These are phyloP conservation scores for Suhomyces guaymorum DNA, from an alignment of 1,139 yeast species.

Conservation along the genomic window DNA sequence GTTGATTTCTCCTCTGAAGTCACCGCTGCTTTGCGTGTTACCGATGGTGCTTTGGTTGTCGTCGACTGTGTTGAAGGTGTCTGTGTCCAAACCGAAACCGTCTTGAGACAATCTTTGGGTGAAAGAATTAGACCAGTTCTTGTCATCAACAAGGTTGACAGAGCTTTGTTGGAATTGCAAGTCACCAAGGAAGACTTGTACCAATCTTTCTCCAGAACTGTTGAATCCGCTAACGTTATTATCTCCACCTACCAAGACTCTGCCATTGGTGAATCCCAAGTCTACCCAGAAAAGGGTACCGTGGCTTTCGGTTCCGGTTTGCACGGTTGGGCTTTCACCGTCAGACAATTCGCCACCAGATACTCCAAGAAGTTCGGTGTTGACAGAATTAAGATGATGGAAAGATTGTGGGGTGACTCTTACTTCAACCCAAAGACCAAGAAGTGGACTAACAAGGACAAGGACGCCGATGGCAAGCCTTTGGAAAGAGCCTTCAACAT, in stretches of 20 bases:
- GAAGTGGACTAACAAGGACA: slow-evolving; percentile 98
- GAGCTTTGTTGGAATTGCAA: slow-evolving; percentile 99
- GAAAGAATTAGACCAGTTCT: slow-evolving; percentile 99
- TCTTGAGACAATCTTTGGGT: slow-evolving; percentile 98
- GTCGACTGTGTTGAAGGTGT: slow-evolving; percentile 99
- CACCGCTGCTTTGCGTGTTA: slow-evolving; percentile 99
- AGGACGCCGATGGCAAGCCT: slow-evolving; percentile 92
- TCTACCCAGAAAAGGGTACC: slow-evolving; percentile 98
- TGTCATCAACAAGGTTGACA: slow-evolving; percentile 97
- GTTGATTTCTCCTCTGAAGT: slow-evolving; percentile 99
- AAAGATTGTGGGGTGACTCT: slow-evolving; percentile 99
- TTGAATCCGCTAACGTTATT: slow-evolving; percentile 98
- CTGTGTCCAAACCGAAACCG: slow-evolving; percentile 99
- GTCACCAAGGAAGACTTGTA: slow-evolving; percentile 98
- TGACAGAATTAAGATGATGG: slow-evolving; percentile 97
- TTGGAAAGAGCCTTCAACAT: slow-evolving; percentile 99
- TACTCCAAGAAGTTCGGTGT: slow-evolving; percentile 99
- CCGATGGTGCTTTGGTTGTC: slow-evolving; percentile 99
- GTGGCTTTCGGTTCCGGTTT: slow-evolving; percentile 99
- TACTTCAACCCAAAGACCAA: slow-evolving; percentile 99
- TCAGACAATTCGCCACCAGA: slow-evolving; percentile 97
- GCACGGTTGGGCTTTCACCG: slow-evolving; percentile 99
- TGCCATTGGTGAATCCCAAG: slow-evolving; percentile 94
- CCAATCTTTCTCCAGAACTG: slow-evolving; percentile 98
- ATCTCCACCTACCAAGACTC: slow-evolving; percentile 93